Evolutionary conservation across 306 rosid species (phyloP).

Genomic region (Malus sylvestris): DNA sequence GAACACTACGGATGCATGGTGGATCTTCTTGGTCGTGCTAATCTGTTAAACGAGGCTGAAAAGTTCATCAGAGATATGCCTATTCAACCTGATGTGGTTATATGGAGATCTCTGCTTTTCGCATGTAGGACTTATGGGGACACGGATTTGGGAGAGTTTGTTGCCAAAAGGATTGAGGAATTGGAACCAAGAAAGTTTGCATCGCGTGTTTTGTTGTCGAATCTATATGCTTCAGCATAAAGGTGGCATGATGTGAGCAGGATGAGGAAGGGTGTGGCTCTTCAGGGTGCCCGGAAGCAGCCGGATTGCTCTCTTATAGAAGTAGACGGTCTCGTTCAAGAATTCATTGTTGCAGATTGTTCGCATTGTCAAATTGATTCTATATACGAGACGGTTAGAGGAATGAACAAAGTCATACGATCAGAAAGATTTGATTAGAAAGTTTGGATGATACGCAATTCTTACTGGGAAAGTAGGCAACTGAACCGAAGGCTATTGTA

Average conservation of each 20-base stretch:
- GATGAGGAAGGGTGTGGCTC: background rate
- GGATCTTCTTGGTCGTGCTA: conserved; percentile 27
- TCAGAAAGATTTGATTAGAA: background rate
- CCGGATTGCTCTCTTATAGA: conserved; percentile 22
- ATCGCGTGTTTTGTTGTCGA: conserved; percentile 8
- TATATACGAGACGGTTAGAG: background rate
- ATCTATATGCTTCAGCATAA: conserved; percentile 11
- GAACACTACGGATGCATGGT: conserved; percentile 18
- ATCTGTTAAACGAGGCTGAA: conserved; percentile 11
- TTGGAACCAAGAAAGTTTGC: conserved; percentile 9
- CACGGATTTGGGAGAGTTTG: conserved; percentile 9
- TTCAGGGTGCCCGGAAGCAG: conserved; percentile 2
- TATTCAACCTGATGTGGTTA: conserved; percentile 8
- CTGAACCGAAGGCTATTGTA: no score
- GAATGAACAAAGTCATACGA: background rate
- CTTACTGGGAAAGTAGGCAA: background rate
- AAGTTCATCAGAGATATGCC: conserved; percentile 14
- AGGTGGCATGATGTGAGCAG: conserved; percentile 19
- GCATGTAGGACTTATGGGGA: background rate
- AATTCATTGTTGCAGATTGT: conserved; percentile 8
- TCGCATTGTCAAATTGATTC: background rate
- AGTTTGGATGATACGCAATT: background rate
- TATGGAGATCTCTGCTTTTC: conserved; percentile 24
- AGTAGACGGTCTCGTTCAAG: conserved; percentile 17
- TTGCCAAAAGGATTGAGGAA: conserved; percentile 10